Evolutionary conservation across 106 monocot genomes (phyloP).

Genomic region (Phalaenopsis aphrodite): DNA sequence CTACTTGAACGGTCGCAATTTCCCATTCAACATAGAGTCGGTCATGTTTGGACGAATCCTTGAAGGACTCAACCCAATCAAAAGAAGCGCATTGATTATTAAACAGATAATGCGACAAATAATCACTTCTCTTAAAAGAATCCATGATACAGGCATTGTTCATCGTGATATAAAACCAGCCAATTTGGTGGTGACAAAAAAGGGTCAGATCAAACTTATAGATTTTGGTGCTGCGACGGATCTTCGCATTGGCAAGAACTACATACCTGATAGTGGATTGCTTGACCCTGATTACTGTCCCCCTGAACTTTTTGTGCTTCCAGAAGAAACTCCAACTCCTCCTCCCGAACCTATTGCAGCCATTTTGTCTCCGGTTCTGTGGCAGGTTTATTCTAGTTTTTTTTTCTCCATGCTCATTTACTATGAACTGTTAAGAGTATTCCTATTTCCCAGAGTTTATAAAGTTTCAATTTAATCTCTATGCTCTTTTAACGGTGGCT

Average conservation of each 20-base stretch:
- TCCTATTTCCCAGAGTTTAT: background rate
- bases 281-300: conserved; percentile 89
- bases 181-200: conserved; percentile 77
- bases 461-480: too few species aligned
- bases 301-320: conserved; percentile 81
- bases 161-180: conserved; percentile 94
- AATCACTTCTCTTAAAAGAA: conserved; percentile 68
- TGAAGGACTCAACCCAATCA: conserved; percentile 59
- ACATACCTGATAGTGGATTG: conserved; percentile 58
- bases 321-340: conserved; percentile 81
- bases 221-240: conserved; percentile 94
- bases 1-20: conserved; percentile 63
- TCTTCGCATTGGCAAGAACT: conserved; percentile 95
- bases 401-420: background rate
- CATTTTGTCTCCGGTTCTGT: conserved; percentile 77
- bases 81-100: conserved; percentile 66
- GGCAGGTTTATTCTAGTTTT: conserved; percentile 54
- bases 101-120: conserved; percentile 95
- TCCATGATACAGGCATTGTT: conserved; percentile 84
- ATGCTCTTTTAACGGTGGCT: too few species aligned
- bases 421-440: background rate
- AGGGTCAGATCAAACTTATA: conserved; percentile 87
- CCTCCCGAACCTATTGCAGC: conserved; percentile 90
- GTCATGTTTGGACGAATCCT: conserved; percentile 74
- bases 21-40: conserved; percentile 75